Percentiles rank a stretch among this genome's conserved stretches.
Evolutionary conservation across 768 basidiomycete genomes (phyloP).

Genomic region (Suillus subluteus): DNA sequence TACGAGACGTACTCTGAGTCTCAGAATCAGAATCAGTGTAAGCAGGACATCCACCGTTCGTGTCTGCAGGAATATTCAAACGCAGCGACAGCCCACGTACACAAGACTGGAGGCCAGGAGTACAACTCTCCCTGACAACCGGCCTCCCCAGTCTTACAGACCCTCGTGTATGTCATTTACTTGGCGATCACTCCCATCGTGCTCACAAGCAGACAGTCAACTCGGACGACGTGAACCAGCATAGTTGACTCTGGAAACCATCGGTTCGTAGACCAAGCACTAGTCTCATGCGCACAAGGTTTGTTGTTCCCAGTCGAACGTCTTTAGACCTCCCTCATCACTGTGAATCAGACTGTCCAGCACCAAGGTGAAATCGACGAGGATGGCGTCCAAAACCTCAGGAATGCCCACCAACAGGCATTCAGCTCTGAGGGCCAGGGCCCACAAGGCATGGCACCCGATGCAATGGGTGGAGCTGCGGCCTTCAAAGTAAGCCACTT

Average conservation of each 20-base stretch:
- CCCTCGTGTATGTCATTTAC: conserved; percentile 28
- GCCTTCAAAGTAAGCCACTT: conserved; percentile 60
- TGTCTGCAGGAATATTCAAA: conserved; percentile 18
- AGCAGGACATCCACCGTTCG: conserved; percentile 8
- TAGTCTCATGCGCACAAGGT: conserved; percentile 57
- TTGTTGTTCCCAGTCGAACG: conserved; percentile 13
- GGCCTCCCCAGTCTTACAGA: conserved; percentile 20
- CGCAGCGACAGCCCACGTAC: conserved; percentile 41
- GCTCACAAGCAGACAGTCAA: conserved; percentile 50
- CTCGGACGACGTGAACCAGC: conserved; percentile 60
- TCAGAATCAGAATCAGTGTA: conserved; percentile 14
- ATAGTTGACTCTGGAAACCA: conserved; percentile 45
- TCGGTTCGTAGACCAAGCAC: conserved; percentile 54
- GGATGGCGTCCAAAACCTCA: conserved; percentile 48
- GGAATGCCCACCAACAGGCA: conserved; percentile 59
- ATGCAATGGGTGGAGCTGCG: conserved; percentile 74
- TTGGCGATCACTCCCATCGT: conserved; percentile 7
- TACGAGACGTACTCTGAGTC: conserved; percentile 49
- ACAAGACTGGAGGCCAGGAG: conserved; percentile 66
- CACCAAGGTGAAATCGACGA: conserved; percentile 65
- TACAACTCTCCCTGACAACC: conserved; percentile 61
- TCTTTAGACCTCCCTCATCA: neutral
- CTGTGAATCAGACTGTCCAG: conserved; percentile 32
- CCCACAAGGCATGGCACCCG: conserved; percentile 56
- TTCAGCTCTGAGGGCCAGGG: conserved; percentile 48